Percentiles rank a stretch among this genome's conserved stretches.
phyloP scores from a whole-genome alignment of 2,329 filamentous ascomycete genomes.

The Cladophialophora yegresii region DNA sequence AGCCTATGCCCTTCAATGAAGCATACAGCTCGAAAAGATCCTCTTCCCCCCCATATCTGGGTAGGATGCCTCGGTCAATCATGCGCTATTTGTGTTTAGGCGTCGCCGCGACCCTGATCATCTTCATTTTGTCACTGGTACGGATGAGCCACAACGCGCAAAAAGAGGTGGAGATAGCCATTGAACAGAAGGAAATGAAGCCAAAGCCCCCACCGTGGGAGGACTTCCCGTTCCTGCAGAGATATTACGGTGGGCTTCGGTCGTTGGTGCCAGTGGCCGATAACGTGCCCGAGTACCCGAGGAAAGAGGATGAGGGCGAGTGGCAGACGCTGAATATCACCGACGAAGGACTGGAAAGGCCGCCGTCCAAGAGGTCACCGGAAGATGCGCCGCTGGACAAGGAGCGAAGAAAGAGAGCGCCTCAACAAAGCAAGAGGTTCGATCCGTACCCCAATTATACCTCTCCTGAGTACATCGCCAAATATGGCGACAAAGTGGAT shows the following conservation, averaged over 20 bases:
- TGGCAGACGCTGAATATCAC: constrained; percentile 38
- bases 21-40: constrained; percentile 41
- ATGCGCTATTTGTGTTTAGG: constrained; percentile 76
- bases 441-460: constrained; percentile 69
- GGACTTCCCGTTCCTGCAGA: constrained; percentile 76
- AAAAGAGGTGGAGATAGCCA: constrained; percentile 58
- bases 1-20: constrained; percentile 46
- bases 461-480: constrained; percentile 57
- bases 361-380: constrained; percentile 15
- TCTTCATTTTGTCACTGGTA: constrained; percentile 76
- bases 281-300: constrained; percentile 80
- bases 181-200: constrained; percentile 37
- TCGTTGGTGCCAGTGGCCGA: constrained; percentile 65
- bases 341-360: constrained; percentile 17
- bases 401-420: constrained; percentile 39
- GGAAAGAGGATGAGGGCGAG: constrained; percentile 54
- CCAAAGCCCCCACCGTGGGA: constrained; percentile 72
- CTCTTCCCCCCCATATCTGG: constrained; percentile 52
- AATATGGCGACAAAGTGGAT: constrained; percentile 64
- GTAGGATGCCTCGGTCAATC: constrained; percentile 67
- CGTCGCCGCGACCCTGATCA: constrained; percentile 66
- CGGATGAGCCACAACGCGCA: constrained; percentile 73
- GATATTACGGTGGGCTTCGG: constrained; percentile 87
- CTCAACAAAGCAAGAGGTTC: constrained; percentile 56
- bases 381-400: constrained; percentile 28